Conservation (phyloP, 2,329 filamentous ascomycete species). For the Colletotrichum sp. region DNA sequence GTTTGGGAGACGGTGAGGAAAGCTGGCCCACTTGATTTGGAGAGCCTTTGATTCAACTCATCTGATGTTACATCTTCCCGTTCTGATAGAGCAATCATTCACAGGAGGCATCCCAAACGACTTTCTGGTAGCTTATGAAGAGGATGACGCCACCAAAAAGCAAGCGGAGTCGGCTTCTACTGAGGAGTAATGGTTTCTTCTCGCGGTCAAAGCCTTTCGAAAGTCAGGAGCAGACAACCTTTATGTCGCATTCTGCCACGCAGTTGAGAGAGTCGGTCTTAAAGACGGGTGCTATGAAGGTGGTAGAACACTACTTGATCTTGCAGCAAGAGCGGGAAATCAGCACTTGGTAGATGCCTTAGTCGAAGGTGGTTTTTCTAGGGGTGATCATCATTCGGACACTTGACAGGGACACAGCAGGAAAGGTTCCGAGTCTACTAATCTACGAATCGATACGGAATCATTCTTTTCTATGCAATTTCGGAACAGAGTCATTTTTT, state of each 20-base stretch:
- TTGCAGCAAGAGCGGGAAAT: background rate
- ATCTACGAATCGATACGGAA: fast-evolving
- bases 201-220: background rate
- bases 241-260: background rate
- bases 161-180: background rate
- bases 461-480: too few relatives aligned
- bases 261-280: background rate
- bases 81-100: background rate
- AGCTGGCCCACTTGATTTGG: background rate
- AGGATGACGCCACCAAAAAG: background rate
- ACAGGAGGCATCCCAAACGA: background rate
- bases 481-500: too few relatives aligned
- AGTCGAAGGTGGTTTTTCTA: background rate
- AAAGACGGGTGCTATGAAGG: background rate
- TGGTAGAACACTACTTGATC: background rate
- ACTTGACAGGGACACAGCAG: too few relatives aligned
- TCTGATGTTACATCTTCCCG: background rate
- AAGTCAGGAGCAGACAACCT: background rate
- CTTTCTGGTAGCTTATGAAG: background rate
- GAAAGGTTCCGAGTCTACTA: background rate
- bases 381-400: too few relatives aligned
- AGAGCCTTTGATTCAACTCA: background rate
- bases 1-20: conserved; percentile 19
- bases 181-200: fast-evolving
- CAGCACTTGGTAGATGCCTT: background rate